These are phyloP conservation scores for Nepenthes gracilis DNA, from an alignment of 148 eudicot genomes.

Conservation along the genomic window DNA sequence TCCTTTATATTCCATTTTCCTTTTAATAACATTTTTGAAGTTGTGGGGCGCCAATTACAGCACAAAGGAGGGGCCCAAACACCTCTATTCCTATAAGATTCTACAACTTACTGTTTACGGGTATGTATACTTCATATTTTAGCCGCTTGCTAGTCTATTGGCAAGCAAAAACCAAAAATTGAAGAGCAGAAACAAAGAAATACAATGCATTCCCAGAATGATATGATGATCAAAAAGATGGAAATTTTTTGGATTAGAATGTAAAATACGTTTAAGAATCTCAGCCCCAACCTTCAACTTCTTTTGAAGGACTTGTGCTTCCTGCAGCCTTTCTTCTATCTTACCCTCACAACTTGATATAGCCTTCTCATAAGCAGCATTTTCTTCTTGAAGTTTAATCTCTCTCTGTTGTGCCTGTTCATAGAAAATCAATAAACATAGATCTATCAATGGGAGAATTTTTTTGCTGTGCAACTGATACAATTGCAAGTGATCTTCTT, in stretches of 20 bases:
- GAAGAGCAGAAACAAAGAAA: too few relatives aligned
- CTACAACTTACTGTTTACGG: too few relatives aligned
- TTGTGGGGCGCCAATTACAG: too few relatives aligned
- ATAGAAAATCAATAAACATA: conserved; percentile 7
- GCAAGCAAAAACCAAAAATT: too few relatives aligned
- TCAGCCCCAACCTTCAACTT: conserved; percentile 47
- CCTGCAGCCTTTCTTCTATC: conserved; percentile 74
- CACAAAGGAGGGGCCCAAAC: too few relatives aligned
- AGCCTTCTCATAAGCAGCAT: conserved; percentile 65
- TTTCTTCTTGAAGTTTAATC: conserved; percentile 63
- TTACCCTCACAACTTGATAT: conserved; percentile 59
- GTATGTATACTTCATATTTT: too few relatives aligned
- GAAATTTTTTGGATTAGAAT: background rate
- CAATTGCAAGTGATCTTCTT: background rate
- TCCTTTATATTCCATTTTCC: too few relatives aligned
- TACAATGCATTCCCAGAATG: background rate
- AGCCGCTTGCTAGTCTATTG: too few relatives aligned
- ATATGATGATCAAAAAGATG: background rate
- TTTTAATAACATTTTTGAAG: too few relatives aligned
- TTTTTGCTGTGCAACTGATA: too few relatives aligned
- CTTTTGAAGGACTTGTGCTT: conserved; percentile 40
- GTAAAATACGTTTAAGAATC: background rate
- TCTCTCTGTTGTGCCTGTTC: conserved; percentile 71
- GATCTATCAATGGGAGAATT: background rate
- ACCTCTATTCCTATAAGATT: too few relatives aligned